These are phyloP conservation scores for Penstemon newberryi DNA, from an alignment of 257 asterid genomes.

Conservation along the genomic window DNA sequence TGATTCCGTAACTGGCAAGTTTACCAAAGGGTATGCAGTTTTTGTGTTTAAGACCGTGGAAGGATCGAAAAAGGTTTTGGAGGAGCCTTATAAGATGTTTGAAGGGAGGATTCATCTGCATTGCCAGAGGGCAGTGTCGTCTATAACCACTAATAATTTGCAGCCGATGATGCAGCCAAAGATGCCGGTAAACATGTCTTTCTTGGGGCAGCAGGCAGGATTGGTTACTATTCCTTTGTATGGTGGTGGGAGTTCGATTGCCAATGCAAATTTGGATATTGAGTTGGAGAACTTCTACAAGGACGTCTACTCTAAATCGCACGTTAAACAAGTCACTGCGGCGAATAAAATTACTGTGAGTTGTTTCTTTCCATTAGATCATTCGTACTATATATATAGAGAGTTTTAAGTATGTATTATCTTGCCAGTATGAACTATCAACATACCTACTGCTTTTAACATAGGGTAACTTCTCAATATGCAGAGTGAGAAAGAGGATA, in stretches of 20 bases:
- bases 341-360: too few relatives aligned
- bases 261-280: conserved; percentile 39
- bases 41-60: conserved; percentile 68
- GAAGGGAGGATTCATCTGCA: conserved; percentile 64
- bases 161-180: conserved; percentile 58
- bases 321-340: too few relatives aligned
- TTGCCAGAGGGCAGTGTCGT: conserved; percentile 64
- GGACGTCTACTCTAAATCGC: too few relatives aligned
- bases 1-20: conserved; percentile 70
- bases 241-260: conserved; percentile 41
- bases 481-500: conserved; percentile 75
- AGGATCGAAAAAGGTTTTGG: conserved; percentile 68
- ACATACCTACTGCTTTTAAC: too few relatives aligned
- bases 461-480: neutral
- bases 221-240: conserved; percentile 45
- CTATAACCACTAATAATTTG: conserved; percentile 60
- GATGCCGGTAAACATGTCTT: conserved; percentile 54
- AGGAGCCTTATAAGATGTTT: conserved; percentile 71
- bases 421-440: too few relatives aligned
- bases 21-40: conserved; percentile 70
- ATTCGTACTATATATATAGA: too few relatives aligned
- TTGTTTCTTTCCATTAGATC: too few relatives aligned
- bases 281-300: too few relatives aligned
- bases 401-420: too few relatives aligned
- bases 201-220: conserved; percentile 57